Evolutionary conservation across 2,329 filamentous ascomycete species (phyloP).

Genomic region (Ceratocystis alfenasii): DNA sequence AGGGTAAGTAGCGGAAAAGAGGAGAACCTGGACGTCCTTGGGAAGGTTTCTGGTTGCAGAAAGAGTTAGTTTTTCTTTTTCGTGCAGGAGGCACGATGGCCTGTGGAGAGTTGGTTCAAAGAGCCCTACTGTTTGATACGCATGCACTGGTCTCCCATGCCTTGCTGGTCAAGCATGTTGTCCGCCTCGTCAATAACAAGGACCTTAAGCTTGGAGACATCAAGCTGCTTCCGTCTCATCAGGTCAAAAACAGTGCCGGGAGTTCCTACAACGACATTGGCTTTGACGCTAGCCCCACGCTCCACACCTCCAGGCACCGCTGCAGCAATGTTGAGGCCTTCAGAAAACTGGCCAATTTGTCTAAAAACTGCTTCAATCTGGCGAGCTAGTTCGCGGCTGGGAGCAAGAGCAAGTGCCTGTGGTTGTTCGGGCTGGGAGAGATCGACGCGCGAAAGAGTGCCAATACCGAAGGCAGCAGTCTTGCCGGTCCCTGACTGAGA

Average conservation of each 20-base stretch:
- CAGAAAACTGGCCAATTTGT: slow-evolving; percentile 73
- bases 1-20: slow-evolving; percentile 93
- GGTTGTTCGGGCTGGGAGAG: slow-evolving; percentile 54
- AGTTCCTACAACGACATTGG: slow-evolving; percentile 80
- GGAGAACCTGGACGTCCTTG: slow-evolving; percentile 65
- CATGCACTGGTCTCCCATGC: slow-evolving; percentile 86
- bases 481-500: slow-evolving; percentile 99
- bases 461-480: slow-evolving; percentile 90
- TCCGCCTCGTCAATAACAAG: slow-evolving; percentile 94
- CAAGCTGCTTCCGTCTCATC: slow-evolving; percentile 63
- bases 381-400: slow-evolving; percentile 84
- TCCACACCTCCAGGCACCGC: slow-evolving; percentile 69
- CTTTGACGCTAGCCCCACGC: slow-evolving; percentile 56
- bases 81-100: too few species aligned
- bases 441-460: slow-evolving; percentile 78
- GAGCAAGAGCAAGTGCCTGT: slow-evolving; percentile 80
- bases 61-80: slow-evolving; percentile 8
- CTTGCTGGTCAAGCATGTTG: slow-evolving; percentile 96
- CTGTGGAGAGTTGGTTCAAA: too few species aligned
- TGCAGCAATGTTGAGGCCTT: slow-evolving; percentile 61
- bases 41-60: slow-evolving; percentile 51
- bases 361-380: slow-evolving; percentile 82
- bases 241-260: slow-evolving; percentile 87
- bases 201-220: slow-evolving; percentile 59
- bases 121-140: slow-evolving; percentile 65